Percentiles rank a stretch among this genome's conserved stretches.
Conservation (phyloP, 2,329 filamentous ascomycete genomes). For the Elsinoe perseae region DNA sequence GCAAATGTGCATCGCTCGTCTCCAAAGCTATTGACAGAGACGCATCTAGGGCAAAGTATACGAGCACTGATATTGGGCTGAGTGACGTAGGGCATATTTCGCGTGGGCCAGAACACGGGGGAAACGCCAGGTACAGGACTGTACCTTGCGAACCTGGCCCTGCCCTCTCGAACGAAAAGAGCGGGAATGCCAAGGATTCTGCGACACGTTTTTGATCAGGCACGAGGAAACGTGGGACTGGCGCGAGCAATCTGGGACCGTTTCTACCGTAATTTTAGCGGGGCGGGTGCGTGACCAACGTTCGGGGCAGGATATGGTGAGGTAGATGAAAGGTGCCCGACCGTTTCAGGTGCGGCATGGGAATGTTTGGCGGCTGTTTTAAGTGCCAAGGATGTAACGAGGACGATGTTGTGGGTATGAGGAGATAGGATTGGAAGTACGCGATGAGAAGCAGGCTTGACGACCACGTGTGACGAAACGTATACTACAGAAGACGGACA, state of each 20-base stretch:
- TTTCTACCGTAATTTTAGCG: too few species aligned
- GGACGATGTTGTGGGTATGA: background rate
- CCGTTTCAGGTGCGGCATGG: background rate
- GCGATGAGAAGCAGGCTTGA: background rate
- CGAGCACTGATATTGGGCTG: background rate
- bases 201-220: background rate
- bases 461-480: conserved; percentile 6
- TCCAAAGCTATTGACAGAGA: too few species aligned
- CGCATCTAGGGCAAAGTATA: too few species aligned
- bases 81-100: background rate
- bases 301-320: background rate
- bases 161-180: background rate
- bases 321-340: background rate
- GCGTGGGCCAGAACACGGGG: background rate
- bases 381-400: background rate
- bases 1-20: too few species aligned
- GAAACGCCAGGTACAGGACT: background rate
- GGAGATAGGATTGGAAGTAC: background rate
- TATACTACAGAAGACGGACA: background rate
- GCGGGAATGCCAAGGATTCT: background rate
- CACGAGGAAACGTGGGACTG: background rate
- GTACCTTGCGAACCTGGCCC: background rate
- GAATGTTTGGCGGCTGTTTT: background rate
- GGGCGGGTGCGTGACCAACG: background rate
- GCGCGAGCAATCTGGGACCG: too few species aligned